Percentiles rank a stretch among this genome's conserved stretches.
phyloP scores from a whole-genome alignment of 2,329 filamentous ascomycete genomes.

The Cladosporium sphaerospermum region DNA sequence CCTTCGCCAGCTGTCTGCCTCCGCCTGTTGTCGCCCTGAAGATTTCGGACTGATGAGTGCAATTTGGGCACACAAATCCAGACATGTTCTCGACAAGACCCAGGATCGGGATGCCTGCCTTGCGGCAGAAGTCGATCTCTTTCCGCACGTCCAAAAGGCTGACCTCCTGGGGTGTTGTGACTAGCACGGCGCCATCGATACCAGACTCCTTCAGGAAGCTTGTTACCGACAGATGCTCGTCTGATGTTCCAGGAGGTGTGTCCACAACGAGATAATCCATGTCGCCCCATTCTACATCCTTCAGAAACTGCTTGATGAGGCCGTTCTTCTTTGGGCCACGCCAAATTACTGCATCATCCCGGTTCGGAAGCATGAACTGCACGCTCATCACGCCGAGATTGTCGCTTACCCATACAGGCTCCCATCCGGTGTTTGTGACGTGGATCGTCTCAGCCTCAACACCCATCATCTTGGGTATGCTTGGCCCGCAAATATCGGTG shows the following conservation, averaged over 20 bases:
- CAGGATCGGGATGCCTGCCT: constrained; percentile 81
- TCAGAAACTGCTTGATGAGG: constrained; percentile 93
- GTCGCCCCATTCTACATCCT: constrained; percentile 96
- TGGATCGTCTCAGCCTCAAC: constrained; percentile 92
- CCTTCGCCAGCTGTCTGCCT: constrained; percentile 69
- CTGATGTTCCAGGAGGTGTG: constrained; percentile 89
- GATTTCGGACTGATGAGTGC: constrained; percentile 72
- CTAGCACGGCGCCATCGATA: constrained; percentile 86
- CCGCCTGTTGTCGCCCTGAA: constrained; percentile 90
- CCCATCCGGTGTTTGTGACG: constrained; percentile 82
- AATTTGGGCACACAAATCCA: constrained; percentile 92
- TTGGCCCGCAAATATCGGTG: constrained; percentile 93
- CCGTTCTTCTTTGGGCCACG: constrained; percentile 97
- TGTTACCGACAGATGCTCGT: constrained; percentile 93
- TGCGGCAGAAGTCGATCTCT: constrained; percentile 95
- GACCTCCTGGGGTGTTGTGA: constrained; percentile 94
- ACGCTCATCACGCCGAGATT: constrained; percentile 96
- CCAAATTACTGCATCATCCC: constrained; percentile 96
- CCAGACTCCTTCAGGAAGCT: constrained; percentile 84
- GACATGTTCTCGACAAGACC: constrained; percentile 98
- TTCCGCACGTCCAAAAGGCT: constrained; percentile 87
- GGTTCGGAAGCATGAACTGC: constrained; percentile 93
- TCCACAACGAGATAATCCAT: constrained; percentile 91
- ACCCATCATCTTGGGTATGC: constrained; percentile 98
- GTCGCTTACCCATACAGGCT: constrained; percentile 89